Percentiles rank a stretch among this genome's conserved stretches.
Conservation (phyloP, 768 basidiomycete genomes). For the Pulveroboletus sp. region DNA sequence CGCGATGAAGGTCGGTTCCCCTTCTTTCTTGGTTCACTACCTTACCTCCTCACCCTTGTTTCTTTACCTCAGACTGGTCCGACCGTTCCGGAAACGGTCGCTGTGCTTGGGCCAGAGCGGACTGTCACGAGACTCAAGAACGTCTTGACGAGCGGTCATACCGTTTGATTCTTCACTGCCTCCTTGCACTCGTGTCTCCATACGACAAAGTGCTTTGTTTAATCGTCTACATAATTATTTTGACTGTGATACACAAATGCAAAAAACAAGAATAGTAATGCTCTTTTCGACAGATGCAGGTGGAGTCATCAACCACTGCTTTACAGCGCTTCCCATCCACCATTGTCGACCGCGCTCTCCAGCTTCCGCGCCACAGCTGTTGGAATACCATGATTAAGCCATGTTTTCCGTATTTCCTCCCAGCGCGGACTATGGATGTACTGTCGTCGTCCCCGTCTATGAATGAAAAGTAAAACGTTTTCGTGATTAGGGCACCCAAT, state of each 20-base stretch:
- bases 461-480: background rate
- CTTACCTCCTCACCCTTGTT: background rate
- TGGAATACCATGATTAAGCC: conserved; percentile 88
- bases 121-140: conserved; percentile 15
- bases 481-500: background rate
- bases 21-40: background rate
- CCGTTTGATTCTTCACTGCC: background rate
- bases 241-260: background rate
- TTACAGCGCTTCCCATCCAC: conserved; percentile 89
- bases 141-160: conserved; percentile 2
- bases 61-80: conserved; percentile 36
- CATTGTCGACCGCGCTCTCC: conserved; percentile 80
- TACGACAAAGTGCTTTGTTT: background rate
- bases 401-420: conserved; percentile 88
- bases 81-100: conserved; percentile 37
- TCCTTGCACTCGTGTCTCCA: background rate
- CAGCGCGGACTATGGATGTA: conserved; percentile 79
- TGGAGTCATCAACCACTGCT: background rate
- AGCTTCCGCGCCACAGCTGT: conserved; percentile 85
- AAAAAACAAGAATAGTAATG: background rate
- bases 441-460: conserved; percentile 83
- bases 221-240: background rate
- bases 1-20: conserved; percentile 66
- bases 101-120: conserved; percentile 33
- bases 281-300: background rate